Base-by-base conservation (phyloP, 306 rosid genomes). In the Dryas alaskensis region DNA sequence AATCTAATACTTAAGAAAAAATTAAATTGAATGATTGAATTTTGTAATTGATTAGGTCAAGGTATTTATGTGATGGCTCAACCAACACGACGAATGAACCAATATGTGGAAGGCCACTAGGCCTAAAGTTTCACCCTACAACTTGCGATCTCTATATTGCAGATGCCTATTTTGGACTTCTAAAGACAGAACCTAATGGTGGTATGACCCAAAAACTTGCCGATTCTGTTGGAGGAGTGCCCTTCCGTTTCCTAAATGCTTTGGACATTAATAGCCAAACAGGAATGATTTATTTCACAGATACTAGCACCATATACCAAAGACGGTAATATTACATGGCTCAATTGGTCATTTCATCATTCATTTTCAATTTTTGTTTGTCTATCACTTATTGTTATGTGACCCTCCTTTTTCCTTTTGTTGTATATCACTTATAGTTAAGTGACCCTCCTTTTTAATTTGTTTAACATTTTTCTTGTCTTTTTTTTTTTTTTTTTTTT, bases 91-190 rank as follows among this genome's bases (percentile, higher is more conserved):
- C 53, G 0, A 8, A 25, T 43, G 91, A 89, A 64, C 76, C 86
- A 8, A 67, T 3, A 2, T 86, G 91, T 83, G 93, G 93, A 55
- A 88, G 92, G 72, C 92, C 92, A 8, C 53, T 88, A 4, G 92
- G 92, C 0, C 51, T 88, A 1, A 79, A 80, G 64, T 82, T 82
- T 53, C 6, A 77, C 67, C 60, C 60, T 37, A 50, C 7, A 14
- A 79, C 72, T 16, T 80, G 85, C 43, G 79, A 82, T 4, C 69
- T 82, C 7, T 85, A 77, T 73, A 80, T 82, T 10, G 85, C 83
- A 5, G 91, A 89, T 78, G 93, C 93, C 3, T 89, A 84, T 61
- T 86, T 79, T 60, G 91, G 91, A 5, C 78, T 89, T 14, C 75
- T 84, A 5, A 65, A 49, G 70, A 86, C 80, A 0, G 82, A 81